Base-by-base conservation (phyloP, 352 stramenopile species). In the Globisporangium abappressorium region DNA sequence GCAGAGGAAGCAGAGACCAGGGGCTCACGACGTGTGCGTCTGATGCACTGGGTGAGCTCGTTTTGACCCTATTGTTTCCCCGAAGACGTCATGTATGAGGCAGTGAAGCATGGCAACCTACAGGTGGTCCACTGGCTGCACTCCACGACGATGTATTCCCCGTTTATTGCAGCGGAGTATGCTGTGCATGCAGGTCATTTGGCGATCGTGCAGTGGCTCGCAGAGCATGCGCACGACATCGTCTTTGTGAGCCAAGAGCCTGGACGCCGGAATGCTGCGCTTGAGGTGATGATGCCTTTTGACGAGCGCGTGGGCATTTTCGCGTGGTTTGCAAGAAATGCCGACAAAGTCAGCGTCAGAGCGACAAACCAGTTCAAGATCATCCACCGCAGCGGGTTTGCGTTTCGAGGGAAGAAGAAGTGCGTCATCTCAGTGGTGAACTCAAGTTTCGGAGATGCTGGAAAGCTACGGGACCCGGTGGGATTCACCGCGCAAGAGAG, bases 121-220 rank as follows among this genome's bases (percentile, higher is more conserved):
- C 1, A 38, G 24, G 22, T 51, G 20, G 15, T 62, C 34, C n/a
- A n/a, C 22, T 62, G 57, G 57, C 34, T 62, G 8, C 36, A 38
- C 36, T 34, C 57, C 11, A 64, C 57, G 11, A 62, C 14, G 12
- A 1, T 9, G 11, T 53, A 62, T 24, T 15, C n/a, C 18, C 34
- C 57, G n/a, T 54, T 62, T 22, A 22, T 62, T n/a, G 57, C 34
- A 62, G 34, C 54, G 2, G 57, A 62, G n/a, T n/a, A 62, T 11
- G 57, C 36, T 8, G 57, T 36, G 3, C 57, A 6, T 18, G 57
- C 30, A 4, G 36, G 57, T 7, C 57, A 62, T 11, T 18, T 53
- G n/a, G 36, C 5, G 34, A 34, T 38, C n/a, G 36, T 36, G 36
- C 57, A 62, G 57, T 62, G 34, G 36, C 57, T 62, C n/a, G 36